phyloP scores from a whole-genome alignment of 169 alveolate genomes.

The Plasmodium yoelii region DNA sequence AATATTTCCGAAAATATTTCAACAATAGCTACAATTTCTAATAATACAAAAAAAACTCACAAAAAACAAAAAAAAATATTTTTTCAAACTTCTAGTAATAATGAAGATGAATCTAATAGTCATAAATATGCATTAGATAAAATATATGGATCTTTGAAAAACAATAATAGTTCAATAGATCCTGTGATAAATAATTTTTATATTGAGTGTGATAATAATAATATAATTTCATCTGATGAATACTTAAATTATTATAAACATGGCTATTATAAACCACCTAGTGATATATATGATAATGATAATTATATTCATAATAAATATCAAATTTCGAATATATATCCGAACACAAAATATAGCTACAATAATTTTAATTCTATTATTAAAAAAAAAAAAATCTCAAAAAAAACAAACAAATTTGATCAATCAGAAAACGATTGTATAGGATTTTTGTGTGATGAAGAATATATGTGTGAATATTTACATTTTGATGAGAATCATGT shows the following conservation, averaged over 20 bases:
- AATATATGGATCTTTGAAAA: constrained; percentile 20
- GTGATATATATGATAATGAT: background rate
- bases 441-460: constrained; percentile 70
- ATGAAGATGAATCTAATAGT: constrained; percentile 16
- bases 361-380: background rate
- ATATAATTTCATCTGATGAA: background rate
- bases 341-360: background rate
- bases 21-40: too few relatives aligned
- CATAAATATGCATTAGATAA: constrained; percentile 11
- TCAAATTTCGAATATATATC: background rate
- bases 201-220: constrained; percentile 24
- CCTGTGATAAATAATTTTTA: constrained; percentile 12
- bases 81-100: constrained; percentile 11
- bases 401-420: constrained; percentile 6
- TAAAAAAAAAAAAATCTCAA: background rate
- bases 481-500: constrained; percentile 61
- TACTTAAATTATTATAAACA: background rate
- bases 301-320: background rate
- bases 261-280: background rate
- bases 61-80: background rate
- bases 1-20: too few relatives aligned
- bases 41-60: too few relatives aligned
- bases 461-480: constrained; percentile 31
- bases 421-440: constrained; percentile 55
- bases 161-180: constrained; percentile 4